Base-by-base conservation (phyloP, 495 filamentous ascomycete species). In the Choiromyces venosus region DNA sequence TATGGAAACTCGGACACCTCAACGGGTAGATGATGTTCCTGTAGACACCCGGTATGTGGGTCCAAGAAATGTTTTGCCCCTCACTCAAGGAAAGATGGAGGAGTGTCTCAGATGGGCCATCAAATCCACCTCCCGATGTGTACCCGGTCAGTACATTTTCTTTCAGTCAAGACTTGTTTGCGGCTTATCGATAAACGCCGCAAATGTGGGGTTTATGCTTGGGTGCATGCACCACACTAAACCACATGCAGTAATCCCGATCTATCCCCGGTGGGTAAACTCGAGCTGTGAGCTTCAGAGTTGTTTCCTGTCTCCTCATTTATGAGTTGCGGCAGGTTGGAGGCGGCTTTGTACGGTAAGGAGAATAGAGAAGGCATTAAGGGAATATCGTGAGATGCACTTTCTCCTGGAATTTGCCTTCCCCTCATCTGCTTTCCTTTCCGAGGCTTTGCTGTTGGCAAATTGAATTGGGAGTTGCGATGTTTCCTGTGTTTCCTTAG, bases 181-280 rank as follows among this genome's bases (percentile, higher is more conserved):
- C 37, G 8, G 25, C 72, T 66, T 77, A 69, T 71, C 52, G 75
- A 71, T 68, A 72, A 72, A 67, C 35, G 56, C 35, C 16, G 16
- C 68, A 42, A 35, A 12, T 25, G 19, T 36, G 29, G 21, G 10
- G 40, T 33, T 3, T 68, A 67, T 72, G 52, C 40, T 66, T 73
- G 73, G 74, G 40, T 65, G 39, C 38, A 38, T 68, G 61, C 35
- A 44, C 2, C 40, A 52, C 71, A 18, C 66, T 72, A 77, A 37
- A 35, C 75, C 69, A 5, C 25, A 42, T 76, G 25, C 29, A 18
- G 75, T 18, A 21, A 33, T 64, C 36, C 75, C 75, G 75, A 77
- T 35, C 33, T 76, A 76, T 77, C 73, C 75, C 75, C 75, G 69
- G 40, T 33, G 67, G 66, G 25, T 69, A 9, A 56, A 8, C 8